These are phyloP conservation scores for Trichoderma afroharzianum DNA, from an alignment of 2,329 filamentous ascomycete species.

Conservation along the genomic window DNA sequence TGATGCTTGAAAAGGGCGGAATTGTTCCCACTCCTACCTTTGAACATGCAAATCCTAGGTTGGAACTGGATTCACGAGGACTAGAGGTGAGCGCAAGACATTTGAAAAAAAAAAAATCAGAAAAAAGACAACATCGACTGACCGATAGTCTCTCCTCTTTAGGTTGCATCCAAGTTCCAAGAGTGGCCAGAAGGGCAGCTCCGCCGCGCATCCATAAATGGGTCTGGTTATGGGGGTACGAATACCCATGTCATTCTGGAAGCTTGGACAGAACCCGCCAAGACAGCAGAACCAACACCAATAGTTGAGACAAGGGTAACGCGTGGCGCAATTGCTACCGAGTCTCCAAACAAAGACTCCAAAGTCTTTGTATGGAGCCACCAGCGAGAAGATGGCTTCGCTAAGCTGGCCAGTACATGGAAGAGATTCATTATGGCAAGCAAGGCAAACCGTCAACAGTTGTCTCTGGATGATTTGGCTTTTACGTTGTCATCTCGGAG, in stretches of 20 bases:
- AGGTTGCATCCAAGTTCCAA: conserved; percentile 20
- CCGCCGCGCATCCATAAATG: conserved; percentile 23
- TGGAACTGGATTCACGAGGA: neutral
- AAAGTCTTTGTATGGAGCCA: conserved; percentile 15
- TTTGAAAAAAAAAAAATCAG: neutral
- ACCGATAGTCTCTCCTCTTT: neutral
- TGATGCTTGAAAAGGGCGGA: conserved; percentile 16
- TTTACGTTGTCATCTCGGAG: conserved; percentile 12
- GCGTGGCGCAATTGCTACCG: neutral
- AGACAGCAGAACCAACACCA: neutral
- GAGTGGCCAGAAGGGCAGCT: conserved; percentile 18
- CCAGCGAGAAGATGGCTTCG: conserved; percentile 10
- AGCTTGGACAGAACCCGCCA: neutral
- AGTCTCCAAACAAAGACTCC: neutral
- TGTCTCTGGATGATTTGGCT: conserved; percentile 12
- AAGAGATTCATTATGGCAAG: conserved; percentile 1
- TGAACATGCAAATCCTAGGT: neutral
- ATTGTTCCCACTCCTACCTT: conserved; percentile 16
- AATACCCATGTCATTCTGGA: conserved; percentile 25
- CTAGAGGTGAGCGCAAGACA: neutral
- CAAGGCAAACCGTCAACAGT: neutral
- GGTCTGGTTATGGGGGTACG: conserved; percentile 25
- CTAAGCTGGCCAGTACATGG: conserved; percentile 3
- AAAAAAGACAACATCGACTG: neutral
- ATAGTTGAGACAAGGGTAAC: neutral